phyloP scores from a whole-genome alignment of 805 yeast species.

The Suhomyces faveliae region DNA sequence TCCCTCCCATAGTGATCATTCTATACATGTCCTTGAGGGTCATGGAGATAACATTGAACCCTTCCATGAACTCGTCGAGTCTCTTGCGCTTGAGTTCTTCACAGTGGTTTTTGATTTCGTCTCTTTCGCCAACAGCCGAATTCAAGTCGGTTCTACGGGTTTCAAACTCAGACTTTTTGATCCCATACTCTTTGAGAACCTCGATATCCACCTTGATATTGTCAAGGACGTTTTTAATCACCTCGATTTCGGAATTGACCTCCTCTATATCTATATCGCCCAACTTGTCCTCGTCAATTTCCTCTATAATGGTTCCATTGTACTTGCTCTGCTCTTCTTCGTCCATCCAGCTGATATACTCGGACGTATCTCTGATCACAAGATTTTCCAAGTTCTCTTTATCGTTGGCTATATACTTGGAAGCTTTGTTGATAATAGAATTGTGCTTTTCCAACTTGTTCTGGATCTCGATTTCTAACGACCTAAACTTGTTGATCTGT shows the following conservation, averaged over 20 bases:
- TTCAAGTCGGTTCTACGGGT: slow-evolving; percentile 66
- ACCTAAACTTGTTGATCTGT: slow-evolving; percentile 56
- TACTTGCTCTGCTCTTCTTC: slow-evolving; percentile 36
- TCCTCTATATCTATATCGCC: slow-evolving; percentile 44
- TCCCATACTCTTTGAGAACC: slow-evolving; percentile 72
- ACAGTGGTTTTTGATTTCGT: slow-evolving; percentile 54
- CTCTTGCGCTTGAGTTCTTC: slow-evolving; percentile 73
- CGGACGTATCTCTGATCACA: slow-evolving; percentile 53
- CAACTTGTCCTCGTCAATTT: slow-evolving; percentile 52
- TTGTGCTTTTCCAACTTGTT: slow-evolving; percentile 61
- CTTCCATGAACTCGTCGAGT: slow-evolving; percentile 88
- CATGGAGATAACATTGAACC: slow-evolving; percentile 81
- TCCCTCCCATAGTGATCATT: slow-evolving; percentile 99
- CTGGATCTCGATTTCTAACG: slow-evolving; percentile 64
- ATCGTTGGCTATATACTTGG: slow-evolving; percentile 38
- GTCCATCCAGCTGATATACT: slow-evolving; percentile 51
- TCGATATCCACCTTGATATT: slow-evolving; percentile 67
- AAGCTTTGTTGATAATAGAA: slow-evolving; percentile 33
- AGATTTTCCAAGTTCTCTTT: slow-evolving; percentile 42
- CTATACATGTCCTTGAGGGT: slow-evolving; percentile 96
- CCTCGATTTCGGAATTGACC: slow-evolving; percentile 51
- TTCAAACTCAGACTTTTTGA: slow-evolving; percentile 61
- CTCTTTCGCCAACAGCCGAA: slow-evolving; percentile 64
- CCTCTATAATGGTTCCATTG: slow-evolving; percentile 39
- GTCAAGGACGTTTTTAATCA: slow-evolving; percentile 54